These are phyloP conservation scores for Amanita muscaria DNA, from an alignment of 768 basidiomycete genomes.

Conservation along the genomic window DNA sequence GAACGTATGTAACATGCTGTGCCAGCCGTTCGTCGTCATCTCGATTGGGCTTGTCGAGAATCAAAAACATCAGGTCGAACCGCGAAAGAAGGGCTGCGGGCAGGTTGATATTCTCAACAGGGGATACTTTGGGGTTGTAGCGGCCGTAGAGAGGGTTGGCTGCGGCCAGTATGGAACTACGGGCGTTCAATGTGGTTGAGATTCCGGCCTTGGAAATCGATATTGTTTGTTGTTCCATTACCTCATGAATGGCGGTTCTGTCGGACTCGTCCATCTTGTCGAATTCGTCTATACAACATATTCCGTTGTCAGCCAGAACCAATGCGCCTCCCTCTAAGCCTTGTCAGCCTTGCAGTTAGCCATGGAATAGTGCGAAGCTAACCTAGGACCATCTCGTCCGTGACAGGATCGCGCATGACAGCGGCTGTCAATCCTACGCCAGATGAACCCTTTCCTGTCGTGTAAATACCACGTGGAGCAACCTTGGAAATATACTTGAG, in stretches of 20 bases:
- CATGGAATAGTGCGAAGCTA: constrained; percentile 20
- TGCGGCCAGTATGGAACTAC: constrained; percentile 95
- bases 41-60: constrained; percentile 89
- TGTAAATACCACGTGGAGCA: constrained; percentile 95
- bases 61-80: constrained; percentile 94
- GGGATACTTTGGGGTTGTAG: constrained; percentile 96
- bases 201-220: constrained; percentile 99
- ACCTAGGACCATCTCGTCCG: constrained; percentile 99
- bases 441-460: constrained; percentile 96
- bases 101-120: constrained; percentile 98
- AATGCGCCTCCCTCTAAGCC: constrained; percentile 93
- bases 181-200: constrained; percentile 94
- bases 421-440: constrained; percentile 98
- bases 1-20: constrained; percentile 95
- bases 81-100: constrained; percentile 94
- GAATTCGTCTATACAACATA: constrained; percentile 99
- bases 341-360: constrained; percentile 1
- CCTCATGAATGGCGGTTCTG: constrained; percentile 97
- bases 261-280: constrained; percentile 99
- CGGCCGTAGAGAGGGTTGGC: constrained; percentile 97
- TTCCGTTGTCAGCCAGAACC: constrained; percentile 97
- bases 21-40: constrained; percentile 96
- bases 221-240: constrained; percentile 99
- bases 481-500: constrained; percentile 98
- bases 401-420: constrained; percentile 98